Percentiles rank a stretch among this genome's conserved stretches.
phyloP scores from a whole-genome alignment of 192 early-diverging fungal genomes.

The Backusella westeae region DNA sequence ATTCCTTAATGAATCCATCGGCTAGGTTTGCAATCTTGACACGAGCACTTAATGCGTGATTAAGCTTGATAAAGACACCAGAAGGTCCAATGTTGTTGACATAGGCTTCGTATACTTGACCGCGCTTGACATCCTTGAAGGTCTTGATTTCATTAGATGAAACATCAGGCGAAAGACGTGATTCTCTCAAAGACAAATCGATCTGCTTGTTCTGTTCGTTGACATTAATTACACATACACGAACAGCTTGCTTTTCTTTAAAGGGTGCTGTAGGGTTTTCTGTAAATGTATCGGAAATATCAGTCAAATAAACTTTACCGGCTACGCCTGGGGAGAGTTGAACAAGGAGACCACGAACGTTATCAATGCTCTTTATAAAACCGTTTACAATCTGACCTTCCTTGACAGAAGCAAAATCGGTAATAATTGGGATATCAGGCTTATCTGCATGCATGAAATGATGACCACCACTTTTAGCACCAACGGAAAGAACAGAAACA shows the following conservation, averaged over 20 bases:
- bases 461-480: conserved; percentile 15
- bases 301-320: conserved; percentile 61
- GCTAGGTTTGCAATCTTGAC: conserved; percentile 86
- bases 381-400: conserved; percentile 57
- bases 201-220: conserved; percentile 54
- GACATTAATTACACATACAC: conserved; percentile 66
- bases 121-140: conserved; percentile 54
- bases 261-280: conserved; percentile 53
- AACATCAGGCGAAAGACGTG: conserved; percentile 43
- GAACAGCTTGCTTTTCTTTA: conserved; percentile 66
- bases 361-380: conserved; percentile 49
- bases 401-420: conserved; percentile 45
- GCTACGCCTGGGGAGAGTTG: conserved; percentile 50
- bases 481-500: conserved; percentile 23
- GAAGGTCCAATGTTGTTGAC: conserved; percentile 69
- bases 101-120: conserved; percentile 70
- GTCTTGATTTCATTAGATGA: conserved; percentile 46
- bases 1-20: conserved; percentile 85
- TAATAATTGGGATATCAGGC: conserved; percentile 15
- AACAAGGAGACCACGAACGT: conserved; percentile 49
- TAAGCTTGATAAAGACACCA: conserved; percentile 73
- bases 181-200: conserved; percentile 62
- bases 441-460: conserved; percentile 19
- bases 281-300: conserved; percentile 50
- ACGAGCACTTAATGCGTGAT: conserved; percentile 60